Base-by-base conservation (phyloP, 2,329 filamentous ascomycete genomes). In the Aureobasidium lini region DNA sequence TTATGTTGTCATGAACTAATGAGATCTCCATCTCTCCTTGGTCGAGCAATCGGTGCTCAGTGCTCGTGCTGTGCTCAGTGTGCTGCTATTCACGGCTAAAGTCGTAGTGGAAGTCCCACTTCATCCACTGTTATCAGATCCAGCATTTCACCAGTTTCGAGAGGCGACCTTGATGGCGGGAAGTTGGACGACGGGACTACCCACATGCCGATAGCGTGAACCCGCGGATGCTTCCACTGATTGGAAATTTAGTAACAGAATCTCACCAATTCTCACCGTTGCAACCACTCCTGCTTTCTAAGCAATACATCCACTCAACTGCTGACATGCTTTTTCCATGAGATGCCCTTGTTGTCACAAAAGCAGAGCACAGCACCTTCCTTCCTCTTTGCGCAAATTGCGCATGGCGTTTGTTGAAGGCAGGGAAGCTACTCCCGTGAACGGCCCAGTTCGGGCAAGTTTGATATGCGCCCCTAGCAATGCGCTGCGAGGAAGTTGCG, bases 1-100 rank as follows among this genome's bases (percentile, higher is more conserved):
- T 85, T 64, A 71, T 85, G 64, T 79, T 83, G 62, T 84, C 82
- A 62, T 85, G 69, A 76, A 48, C 31, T 15, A 9, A 9, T 28
- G 28, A 32, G 16, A 18, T 46, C 9, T 23, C 23, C 23, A 23
- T 23, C 23, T 23, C 23, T 23, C 4, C 23, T 23, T 23, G 23
- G 23, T 3, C 23, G 4, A 3, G 23, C 2, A 23, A 23, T 23
- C 23, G 23, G 23, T 23, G 23, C 23, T 23, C 23, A 23, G 23
- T 23, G 23, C 23, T 23, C 23, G 23, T 23, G 23, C 23, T 23
- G 23, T 32, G 23, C 44, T 32, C 44, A 28, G 6, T 46, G 10
- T 36, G 46, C 29, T 2, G 3, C 23, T 32, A 13, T 48, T 32
- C 4, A 7, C 16, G 46, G 31, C 31, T 36, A 48, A 16, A 18